A percentile compares a stretch with the other conserved stretches of the same genome.
These are phyloP conservation scores for Hymenoscyphus linearis DNA, from an alignment of 2,329 filamentous ascomycete genomes.

Conservation along the genomic window DNA sequence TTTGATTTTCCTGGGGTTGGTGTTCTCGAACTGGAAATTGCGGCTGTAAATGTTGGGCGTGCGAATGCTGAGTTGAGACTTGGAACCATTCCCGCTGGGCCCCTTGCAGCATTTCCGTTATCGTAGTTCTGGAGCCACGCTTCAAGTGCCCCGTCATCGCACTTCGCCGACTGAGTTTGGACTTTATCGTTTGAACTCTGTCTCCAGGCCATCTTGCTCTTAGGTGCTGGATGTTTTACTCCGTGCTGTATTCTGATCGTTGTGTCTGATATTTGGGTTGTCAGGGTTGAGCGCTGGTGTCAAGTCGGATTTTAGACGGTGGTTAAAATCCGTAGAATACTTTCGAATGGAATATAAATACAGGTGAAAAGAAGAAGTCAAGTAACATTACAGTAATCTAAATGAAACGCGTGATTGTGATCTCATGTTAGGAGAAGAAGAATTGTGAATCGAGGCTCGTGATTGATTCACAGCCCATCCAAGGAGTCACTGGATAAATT, in stretches of 20 bases:
- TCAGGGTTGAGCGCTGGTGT: too few species aligned
- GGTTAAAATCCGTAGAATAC: not conserved
- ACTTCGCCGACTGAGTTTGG: not conserved
- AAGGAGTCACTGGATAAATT: not conserved
- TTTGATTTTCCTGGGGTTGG: not conserved
- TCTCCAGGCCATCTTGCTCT: not conserved
- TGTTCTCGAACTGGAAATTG: not conserved
- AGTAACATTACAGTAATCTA: not conserved
- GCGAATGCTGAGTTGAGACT: not conserved
- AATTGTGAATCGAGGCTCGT: not conserved
- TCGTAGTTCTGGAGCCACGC: slow-evolving; percentile 4
- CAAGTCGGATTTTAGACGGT: not conserved
- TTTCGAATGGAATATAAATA: not conserved
- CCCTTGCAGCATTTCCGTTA: not conserved
- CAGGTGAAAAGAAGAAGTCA: not conserved
- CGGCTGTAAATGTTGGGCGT: not conserved
- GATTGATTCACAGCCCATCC: not conserved
- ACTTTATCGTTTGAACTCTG: not conserved
- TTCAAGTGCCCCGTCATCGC: not conserved
- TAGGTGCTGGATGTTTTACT: not conserved
- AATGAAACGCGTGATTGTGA: not conserved
- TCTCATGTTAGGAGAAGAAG: not conserved
- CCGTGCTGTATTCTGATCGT: not conserved
- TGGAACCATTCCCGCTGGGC: not conserved
- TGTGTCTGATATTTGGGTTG: not conserved